These are phyloP conservation scores for Allomyces arbusculus DNA, from an alignment of 192 early-diverging fungal species.

Conservation along the genomic window DNA sequence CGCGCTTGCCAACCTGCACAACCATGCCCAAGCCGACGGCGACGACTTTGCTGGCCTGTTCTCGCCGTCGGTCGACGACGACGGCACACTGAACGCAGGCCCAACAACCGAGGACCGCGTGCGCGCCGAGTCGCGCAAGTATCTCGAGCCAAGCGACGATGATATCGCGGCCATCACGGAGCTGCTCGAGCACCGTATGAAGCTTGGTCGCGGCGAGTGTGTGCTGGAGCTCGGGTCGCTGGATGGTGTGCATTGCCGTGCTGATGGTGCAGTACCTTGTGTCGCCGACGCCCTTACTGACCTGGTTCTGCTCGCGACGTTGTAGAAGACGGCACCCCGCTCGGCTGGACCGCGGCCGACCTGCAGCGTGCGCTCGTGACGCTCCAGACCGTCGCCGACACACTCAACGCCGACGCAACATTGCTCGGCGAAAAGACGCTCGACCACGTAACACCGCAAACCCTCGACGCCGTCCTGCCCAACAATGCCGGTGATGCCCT, in stretches of 20 bases:
- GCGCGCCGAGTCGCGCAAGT: neutral
- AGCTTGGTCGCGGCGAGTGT: neutral
- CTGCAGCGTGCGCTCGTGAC: conserved; percentile 9
- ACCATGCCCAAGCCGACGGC: neutral
- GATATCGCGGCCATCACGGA: neutral
- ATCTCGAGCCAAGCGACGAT: neutral
- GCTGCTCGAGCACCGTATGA: neutral
- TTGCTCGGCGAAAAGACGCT: conserved; percentile 13
- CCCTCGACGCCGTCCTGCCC: neutral
- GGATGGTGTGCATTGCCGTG: neutral
- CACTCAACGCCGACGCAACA: conserved; percentile 16
- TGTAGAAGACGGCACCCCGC: neutral
- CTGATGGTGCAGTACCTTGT: too few species aligned
- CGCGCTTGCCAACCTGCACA: neutral
- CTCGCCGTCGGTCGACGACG: neutral
- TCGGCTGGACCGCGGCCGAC: conserved; percentile 9
- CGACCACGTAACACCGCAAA: neutral
- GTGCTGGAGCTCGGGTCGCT: neutral
- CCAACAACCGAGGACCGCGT: neutral
- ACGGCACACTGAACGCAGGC: neutral
- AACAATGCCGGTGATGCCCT: neutral
- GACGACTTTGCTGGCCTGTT: neutral
- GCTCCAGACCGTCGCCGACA: conserved; percentile 9
- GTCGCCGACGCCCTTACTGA: too few species aligned
- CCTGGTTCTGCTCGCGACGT: too few species aligned